phyloP scores from a whole-genome alignment of 75 land plant genomes.

The Pinus taeda region DNA sequence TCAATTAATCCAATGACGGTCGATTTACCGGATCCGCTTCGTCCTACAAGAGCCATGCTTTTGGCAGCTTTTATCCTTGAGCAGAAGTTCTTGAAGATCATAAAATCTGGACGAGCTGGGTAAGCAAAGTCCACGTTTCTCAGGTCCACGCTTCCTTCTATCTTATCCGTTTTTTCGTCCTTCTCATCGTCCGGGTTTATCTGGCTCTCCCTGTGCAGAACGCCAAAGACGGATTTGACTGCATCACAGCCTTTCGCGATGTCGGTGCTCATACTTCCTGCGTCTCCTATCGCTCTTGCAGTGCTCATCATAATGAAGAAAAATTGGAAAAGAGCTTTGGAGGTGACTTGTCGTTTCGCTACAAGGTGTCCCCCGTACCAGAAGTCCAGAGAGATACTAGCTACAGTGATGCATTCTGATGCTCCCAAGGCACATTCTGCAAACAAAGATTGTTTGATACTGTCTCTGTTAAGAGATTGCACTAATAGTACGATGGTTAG shows the following conservation, averaged over 20 bases:
- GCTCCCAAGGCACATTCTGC: conserved; percentile 62
- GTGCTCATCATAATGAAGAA: conserved; percentile 82
- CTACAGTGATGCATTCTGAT: conserved; percentile 38
- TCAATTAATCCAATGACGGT: too few relatives aligned
- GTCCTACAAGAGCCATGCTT: too few relatives aligned
- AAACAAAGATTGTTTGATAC: conserved; percentile 46
- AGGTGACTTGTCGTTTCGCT: conserved; percentile 28
- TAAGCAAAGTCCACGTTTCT: too few relatives aligned
- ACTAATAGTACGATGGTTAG: conserved; percentile 70
- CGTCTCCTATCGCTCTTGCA: conserved; percentile 77
- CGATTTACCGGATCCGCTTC: too few relatives aligned
- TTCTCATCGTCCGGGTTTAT: conserved; percentile 43
- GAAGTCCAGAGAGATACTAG: conserved; percentile 61
- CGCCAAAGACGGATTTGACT: conserved; percentile 57
- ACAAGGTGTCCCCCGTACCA: conserved; percentile 82
- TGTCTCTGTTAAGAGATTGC: conserved; percentile 68
- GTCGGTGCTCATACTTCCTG: conserved; percentile 81
- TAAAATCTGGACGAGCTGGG: too few relatives aligned
- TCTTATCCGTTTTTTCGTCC: too few relatives aligned
- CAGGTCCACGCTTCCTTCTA: too few relatives aligned
- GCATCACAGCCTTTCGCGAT: conserved; percentile 64
- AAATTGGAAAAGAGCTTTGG: conserved; percentile 53
- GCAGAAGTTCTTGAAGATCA: too few relatives aligned
- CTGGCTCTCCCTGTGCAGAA: conserved; percentile 48
- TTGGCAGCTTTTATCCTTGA: too few relatives aligned